Percentiles rank a stretch among this genome's conserved stretches.
Conservation (phyloP, 1,284 basidiomycete species). For the Coniferiporia weirii region DNA sequence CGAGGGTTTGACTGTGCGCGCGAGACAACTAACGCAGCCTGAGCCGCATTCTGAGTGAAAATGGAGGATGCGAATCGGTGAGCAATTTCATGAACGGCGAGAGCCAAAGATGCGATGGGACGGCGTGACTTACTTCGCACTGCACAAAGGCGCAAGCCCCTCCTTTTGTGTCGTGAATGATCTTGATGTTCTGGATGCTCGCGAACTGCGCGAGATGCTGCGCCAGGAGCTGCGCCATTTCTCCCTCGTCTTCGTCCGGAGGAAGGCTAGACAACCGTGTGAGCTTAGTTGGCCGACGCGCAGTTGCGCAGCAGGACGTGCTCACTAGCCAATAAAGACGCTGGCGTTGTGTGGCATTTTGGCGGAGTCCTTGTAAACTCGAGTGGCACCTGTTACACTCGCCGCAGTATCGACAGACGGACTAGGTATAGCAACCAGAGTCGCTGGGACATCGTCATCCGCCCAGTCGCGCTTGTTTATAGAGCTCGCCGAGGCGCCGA, state of each 20-base stretch:
- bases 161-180: slow-evolving; percentile 68
- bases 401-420: not conserved
- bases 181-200: slow-evolving; percentile 63
- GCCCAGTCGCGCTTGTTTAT: slow-evolving; percentile 15
- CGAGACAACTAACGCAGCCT: slow-evolving; percentile 55
- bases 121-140: slow-evolving; percentile 52
- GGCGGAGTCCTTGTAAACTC: slow-evolving; percentile 31
- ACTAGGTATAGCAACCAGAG: slow-evolving; percentile 19
- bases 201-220: slow-evolving; percentile 59
- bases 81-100: slow-evolving; percentile 14
- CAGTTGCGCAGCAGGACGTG: slow-evolving; percentile 13
- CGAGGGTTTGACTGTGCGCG: slow-evolving; percentile 49
- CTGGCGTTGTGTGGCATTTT: slow-evolving; percentile 66
- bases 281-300: slow-evolving; percentile 13
- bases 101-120: slow-evolving; percentile 8
- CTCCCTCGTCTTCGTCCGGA: slow-evolving; percentile 53
- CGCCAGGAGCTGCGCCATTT: slow-evolving; percentile 52
- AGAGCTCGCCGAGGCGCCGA: not conserved
- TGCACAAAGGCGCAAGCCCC: slow-evolving; percentile 77
- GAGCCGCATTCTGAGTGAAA: slow-evolving; percentile 43
- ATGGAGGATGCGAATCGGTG: slow-evolving; percentile 7
- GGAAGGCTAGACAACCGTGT: slow-evolving; percentile 50
- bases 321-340: slow-evolving; percentile 74
- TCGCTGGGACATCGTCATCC: slow-evolving; percentile 26
- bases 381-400: slow-evolving; percentile 7